Percentiles rank a stretch among this genome's conserved stretches.
Evolutionary conservation across 2,329 filamentous ascomycete genomes (phyloP).

Genomic region (Aspergillus eucalypticola): DNA sequence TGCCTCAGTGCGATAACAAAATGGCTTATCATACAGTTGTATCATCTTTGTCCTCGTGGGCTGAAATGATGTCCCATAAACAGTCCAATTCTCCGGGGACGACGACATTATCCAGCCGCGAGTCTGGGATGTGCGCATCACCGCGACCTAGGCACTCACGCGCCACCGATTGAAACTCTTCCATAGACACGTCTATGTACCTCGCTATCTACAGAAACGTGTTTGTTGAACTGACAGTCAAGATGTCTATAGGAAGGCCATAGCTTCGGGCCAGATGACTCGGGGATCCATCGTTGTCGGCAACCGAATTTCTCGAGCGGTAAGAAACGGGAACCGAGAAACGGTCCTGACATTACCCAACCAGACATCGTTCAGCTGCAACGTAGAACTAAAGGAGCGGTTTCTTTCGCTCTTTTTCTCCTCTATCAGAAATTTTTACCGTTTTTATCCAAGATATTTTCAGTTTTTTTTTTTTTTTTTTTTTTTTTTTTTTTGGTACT

Average conservation of each 20-base stretch:
- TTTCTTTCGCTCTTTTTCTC: too few relatives aligned
- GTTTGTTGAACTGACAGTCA: too few relatives aligned
- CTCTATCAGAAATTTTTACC: too few relatives aligned
- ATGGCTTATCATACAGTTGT: constrained; percentile 23
- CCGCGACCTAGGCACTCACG: constrained; percentile 24
- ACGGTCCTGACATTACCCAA: neutral
- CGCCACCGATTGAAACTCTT: constrained; percentile 30
- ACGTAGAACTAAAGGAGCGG: too few relatives aligned
- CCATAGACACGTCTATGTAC: constrained; percentile 19
- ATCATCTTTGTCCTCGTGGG: constrained; percentile 20
- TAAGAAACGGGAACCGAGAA: constrained; percentile 1
- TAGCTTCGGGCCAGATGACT: neutral
- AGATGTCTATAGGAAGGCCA: too few relatives aligned
- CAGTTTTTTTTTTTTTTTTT: too few relatives aligned
- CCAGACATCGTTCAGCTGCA: neutral
- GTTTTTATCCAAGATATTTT: too few relatives aligned
- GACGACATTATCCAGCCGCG: constrained; percentile 7
- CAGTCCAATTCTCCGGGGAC: constrained; percentile 20
- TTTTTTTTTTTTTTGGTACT: too few relatives aligned
- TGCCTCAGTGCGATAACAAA: neutral
- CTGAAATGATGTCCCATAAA: constrained; percentile 36
- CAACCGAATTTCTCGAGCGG: constrained; percentile 1
- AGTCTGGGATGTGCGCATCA: constrained; percentile 10
- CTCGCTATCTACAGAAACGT: too few relatives aligned
- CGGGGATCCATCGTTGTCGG: neutral